Percentiles rank a stretch among this genome's conserved stretches.
Conservation (phyloP, 495 filamentous ascomycete genomes). For the Podospora australis region DNA sequence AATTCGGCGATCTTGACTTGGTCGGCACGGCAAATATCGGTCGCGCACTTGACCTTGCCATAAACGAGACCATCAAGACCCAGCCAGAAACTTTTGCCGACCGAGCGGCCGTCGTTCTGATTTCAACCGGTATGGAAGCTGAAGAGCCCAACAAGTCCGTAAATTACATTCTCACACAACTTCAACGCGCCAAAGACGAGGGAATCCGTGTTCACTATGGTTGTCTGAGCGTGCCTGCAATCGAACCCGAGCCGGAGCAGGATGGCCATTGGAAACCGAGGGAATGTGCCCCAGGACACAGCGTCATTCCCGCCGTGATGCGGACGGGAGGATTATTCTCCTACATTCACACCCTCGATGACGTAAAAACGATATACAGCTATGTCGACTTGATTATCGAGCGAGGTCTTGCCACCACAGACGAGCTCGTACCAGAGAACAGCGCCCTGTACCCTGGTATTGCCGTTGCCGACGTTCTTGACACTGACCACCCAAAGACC, state of each 20-base stretch:
- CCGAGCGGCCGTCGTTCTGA: constrained; percentile 14
- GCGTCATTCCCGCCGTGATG: constrained; percentile 16
- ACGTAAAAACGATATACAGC: not conserved
- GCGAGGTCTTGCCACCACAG: constrained; percentile 11
- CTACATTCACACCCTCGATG: constrained; percentile 4
- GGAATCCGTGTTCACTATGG: constrained; percentile 22
- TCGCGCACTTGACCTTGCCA: constrained; percentile 13
- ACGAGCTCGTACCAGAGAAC: constrained; percentile 2
- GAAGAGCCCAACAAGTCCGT: not conserved
- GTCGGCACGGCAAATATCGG: constrained; percentile 6
- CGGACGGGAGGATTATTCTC: constrained; percentile 17
- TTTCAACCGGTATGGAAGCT: constrained; percentile 9
- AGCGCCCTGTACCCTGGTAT: constrained; percentile 13
- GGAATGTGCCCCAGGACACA: constrained; percentile 9
- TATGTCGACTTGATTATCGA: constrained; percentile 15
- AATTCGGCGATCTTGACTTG: not conserved
- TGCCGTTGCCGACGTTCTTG: constrained; percentile 10
- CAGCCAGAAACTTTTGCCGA: constrained; percentile 18
- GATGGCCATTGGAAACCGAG: not conserved
- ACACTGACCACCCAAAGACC: constrained; percentile 2
- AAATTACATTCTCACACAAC: constrained; percentile 3
- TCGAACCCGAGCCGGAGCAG: not conserved
- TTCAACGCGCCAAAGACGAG: constrained; percentile 13
- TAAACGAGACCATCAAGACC: constrained; percentile 12
- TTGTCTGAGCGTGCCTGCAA: constrained; percentile 14